Evolutionary conservation across 2,329 filamentous ascomycete species (phyloP), one percentile per base, ranked within the genome.

Genomic region (Scedosporium boydii): DNA sequence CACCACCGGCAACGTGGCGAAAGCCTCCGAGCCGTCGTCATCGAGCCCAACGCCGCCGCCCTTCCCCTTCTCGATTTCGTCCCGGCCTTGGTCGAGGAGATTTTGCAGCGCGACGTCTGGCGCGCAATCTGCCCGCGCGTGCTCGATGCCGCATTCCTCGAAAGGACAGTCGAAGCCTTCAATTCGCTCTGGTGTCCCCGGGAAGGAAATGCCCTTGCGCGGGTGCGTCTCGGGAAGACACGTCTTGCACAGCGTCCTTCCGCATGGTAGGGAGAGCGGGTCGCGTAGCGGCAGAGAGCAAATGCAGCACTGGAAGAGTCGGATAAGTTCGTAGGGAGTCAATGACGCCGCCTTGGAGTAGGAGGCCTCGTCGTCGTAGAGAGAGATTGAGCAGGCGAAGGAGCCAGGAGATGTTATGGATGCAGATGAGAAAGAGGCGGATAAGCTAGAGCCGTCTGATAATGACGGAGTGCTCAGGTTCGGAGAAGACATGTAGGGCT

Each of bases 211-310:
- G 65, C 90, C 85, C 58, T 78, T 77, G 55, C 91, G 83, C 16
- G 80, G 72, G 68, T 87, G 83, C 2, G 86, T 75, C 57, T 83
- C 75, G 1, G 92, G 92, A 1, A 96, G 75, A 73, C 93, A 97
- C 59, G 74, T 73, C 69, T 82, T 86, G 75, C 93, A 97, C 10
- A 96, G 74, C 10, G 87, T 87, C 69, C 88, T 85, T 29, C 92
- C 91, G 71, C 93, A 97, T 4, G 92, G 91, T 4, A 96, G 77
- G 0, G 89, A 89, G 63, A 91, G 80, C 4, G 92, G 90, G 7
- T 84, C 79, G 56, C 76, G 79, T 34, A 95, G 77, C 1, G 88
- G 87, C 53, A 77, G 78, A 3, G 87, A 90, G 73, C 93, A 96
- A 65, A 82, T 77, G 10, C 82, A 82, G 71, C 93, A 97, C 75